Percentiles rank a stretch among this genome's conserved stretches.
These are phyloP conservation scores for Canavalia ensiformis DNA, from an alignment of 306 rosid species.

Conservation along the genomic window DNA sequence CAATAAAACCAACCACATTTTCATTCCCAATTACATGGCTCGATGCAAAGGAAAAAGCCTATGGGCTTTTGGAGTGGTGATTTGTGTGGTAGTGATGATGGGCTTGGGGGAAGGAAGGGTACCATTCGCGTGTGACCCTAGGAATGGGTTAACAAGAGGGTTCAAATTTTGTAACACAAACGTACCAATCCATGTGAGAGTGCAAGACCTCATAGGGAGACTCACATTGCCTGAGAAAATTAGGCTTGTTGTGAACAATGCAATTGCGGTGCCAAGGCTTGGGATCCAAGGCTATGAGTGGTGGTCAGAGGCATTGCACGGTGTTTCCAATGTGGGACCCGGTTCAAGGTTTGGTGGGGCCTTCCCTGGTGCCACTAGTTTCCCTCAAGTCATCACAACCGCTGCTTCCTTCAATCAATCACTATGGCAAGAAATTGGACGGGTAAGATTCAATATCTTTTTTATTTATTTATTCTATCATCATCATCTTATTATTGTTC, in stretches of 20 bases:
- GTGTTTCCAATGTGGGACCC: constrained; percentile 95
- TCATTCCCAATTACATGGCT: constrained; percentile 16
- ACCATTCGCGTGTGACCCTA: constrained; percentile 88
- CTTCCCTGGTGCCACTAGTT: constrained; percentile 84
- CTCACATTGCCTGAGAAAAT: constrained; percentile 81
- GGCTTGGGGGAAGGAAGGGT: constrained; percentile 49
- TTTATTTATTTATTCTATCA: not conserved
- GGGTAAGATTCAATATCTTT: constrained; percentile 55
- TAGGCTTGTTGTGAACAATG: constrained; percentile 83
- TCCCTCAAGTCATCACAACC: constrained; percentile 96
- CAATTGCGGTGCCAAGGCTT: constrained; percentile 71
- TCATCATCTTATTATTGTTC: not conserved
- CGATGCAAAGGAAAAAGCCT: not conserved
- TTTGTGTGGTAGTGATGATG: not conserved
- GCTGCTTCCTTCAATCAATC: constrained; percentile 95
- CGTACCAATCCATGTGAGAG: constrained; percentile 66
- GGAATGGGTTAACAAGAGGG: constrained; percentile 61
- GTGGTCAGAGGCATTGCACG: constrained; percentile 72
- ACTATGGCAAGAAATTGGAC: constrained; percentile 84
- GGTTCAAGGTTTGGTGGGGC: constrained; percentile 87
- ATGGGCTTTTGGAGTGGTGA: not conserved
- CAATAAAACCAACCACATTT: constrained; percentile 6
- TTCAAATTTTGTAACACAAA: constrained; percentile 60
- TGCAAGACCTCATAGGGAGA: constrained; percentile 76
- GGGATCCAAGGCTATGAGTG: constrained; percentile 90